A percentile compares a stretch with the other conserved stretches of the same genome.
Evolutionary conservation across 768 basidiomycete genomes (phyloP).

Genomic region (Russula sp.): DNA sequence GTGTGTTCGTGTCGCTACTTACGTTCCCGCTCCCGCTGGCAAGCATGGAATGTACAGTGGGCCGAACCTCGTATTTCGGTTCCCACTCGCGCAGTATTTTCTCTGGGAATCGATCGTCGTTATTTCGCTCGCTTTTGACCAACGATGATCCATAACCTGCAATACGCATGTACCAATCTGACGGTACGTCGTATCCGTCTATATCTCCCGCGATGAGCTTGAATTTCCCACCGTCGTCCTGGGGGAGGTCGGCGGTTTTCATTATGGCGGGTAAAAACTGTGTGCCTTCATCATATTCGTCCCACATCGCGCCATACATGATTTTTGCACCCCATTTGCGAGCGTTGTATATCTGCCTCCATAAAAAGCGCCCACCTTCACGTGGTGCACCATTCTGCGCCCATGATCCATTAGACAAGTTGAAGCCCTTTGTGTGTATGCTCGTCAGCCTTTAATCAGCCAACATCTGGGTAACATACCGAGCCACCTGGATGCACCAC

Average conservation of each 20-base stretch:
- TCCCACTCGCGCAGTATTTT: constrained; percentile 25
- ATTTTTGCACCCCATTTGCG: constrained; percentile 56
- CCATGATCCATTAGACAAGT: constrained; percentile 70
- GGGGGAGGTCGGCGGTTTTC: constrained; percentile 55
- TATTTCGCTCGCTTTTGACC: constrained; percentile 12
- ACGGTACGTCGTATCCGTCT: constrained; percentile 72
- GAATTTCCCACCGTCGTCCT: constrained; percentile 48
- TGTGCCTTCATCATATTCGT: constrained; percentile 87
- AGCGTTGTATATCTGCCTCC: constrained; percentile 74
- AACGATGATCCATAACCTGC: constrained; percentile 26
- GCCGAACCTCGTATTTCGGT: constrained; percentile 20
- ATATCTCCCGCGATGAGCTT: constrained; percentile 71
- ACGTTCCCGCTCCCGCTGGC: constrained; percentile 23
- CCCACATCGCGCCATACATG: constrained; percentile 87
- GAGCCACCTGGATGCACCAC: constrained; percentile 81
- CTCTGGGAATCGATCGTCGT: constrained; percentile 28
- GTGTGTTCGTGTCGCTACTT: constrained; percentile 15
- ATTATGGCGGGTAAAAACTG: constrained; percentile 73
- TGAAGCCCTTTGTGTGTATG: constrained; percentile 52
- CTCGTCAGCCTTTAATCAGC: constrained; percentile 8
- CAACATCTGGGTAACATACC: constrained; percentile 46
- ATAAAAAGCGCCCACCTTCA: constrained; percentile 72
- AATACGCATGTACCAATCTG: constrained; percentile 63
- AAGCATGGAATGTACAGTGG: constrained; percentile 15
- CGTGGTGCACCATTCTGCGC: constrained; percentile 68